A percentile compares a stretch with the other conserved stretches of the same genome.
Evolutionary conservation across 371 early-diverging fungal species (phyloP).

Genomic region (Syncephalastrum racemosum): DNA sequence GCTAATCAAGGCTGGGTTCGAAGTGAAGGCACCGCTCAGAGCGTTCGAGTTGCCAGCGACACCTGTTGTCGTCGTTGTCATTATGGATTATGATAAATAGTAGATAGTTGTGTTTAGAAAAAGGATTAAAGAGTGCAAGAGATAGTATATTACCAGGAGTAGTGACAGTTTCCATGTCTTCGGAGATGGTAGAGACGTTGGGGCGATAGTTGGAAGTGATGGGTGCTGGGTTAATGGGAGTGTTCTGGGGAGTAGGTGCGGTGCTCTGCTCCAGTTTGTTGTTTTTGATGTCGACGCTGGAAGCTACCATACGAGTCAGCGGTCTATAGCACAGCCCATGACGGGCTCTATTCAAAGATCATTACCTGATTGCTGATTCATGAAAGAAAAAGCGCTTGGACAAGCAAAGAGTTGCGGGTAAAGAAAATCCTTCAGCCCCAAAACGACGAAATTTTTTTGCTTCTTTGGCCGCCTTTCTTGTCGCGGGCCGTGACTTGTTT

Average conservation of each 20-base stretch:
- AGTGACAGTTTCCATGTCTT: slow-evolving; percentile 49
- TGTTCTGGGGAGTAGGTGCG: slow-evolving; percentile 52
- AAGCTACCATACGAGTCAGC: slow-evolving; percentile 2
- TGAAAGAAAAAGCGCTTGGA: too few species aligned
- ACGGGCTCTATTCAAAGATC: too few species aligned
- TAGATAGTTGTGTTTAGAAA: too few species aligned
- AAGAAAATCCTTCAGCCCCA: too few species aligned
- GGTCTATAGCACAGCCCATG: too few species aligned
- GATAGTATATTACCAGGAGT: slow-evolving; percentile 25
- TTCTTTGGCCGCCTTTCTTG: too few species aligned
- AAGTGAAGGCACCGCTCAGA: slow-evolving; percentile 29
- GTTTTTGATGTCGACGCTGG: slow-evolving; percentile 35
- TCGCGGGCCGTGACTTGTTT: too few species aligned
- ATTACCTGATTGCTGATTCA: too few species aligned
- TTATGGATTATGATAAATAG: too few species aligned
- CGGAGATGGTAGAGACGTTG: slow-evolving; percentile 40
- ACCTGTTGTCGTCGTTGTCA: background rate
- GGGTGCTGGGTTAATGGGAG: slow-evolving; percentile 48
- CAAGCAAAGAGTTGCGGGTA: too few species aligned
- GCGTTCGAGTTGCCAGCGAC: background rate
- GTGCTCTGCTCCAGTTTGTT: slow-evolving; percentile 29
- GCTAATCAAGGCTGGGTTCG: slow-evolving; percentile 48
- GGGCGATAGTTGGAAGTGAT: slow-evolving; percentile 44
- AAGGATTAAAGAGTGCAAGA: background rate
- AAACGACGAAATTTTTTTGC: too few species aligned